Evolutionary conservation across 2,329 filamentous ascomycete genomes (phyloP), one percentile per base, ranked within the genome.

Genomic region (Diaporthe vexans): DNA sequence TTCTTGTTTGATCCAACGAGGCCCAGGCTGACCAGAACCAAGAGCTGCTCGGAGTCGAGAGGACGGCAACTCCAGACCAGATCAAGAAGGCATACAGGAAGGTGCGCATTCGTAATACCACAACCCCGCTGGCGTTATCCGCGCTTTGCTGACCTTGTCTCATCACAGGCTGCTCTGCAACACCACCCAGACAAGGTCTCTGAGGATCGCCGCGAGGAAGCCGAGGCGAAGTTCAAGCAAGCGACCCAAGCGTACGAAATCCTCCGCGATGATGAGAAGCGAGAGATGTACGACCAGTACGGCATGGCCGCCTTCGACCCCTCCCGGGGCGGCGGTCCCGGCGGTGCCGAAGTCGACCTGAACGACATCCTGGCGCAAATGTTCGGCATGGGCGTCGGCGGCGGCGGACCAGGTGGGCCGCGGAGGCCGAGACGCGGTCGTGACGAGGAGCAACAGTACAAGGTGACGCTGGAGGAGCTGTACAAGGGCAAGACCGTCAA

Each of bases 401-500:
- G 87, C 10, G 87, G 46, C 46, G 46, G 87, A 76, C 82, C 83
- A n/a, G 88, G 86, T 46, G 87, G 89, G 4, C 90, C 91, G 15
- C 87, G 87, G 77, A 88, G 89, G 77, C 92, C 92, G 33, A 88
- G 92, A 75, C 93, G 92, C 79, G 95, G 96, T 59, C 91, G 90
- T 71, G 92, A 95, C 78, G 96, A 98, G 83, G 93, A 97, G 82
- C 94, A 97, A 80, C 91, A 94, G 79, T 98, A 99, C 85, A 92
- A 95, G 82, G 94, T 98, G 74, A 94, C 92, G 2, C 86, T 99
- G 75, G 97, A 98, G 83, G 97, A 99, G 84, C 88, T 99, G 43
- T 99, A 98, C 89, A 98, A 97, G 86, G 97, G 97, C 80, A 98
- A 98, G 88, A 98, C 97, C 0, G 97, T 97, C 81, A 97, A 97